phyloP scores from a whole-genome alignment of 2,329 filamentous ascomycete species.

The Periconia macrospinosa region DNA sequence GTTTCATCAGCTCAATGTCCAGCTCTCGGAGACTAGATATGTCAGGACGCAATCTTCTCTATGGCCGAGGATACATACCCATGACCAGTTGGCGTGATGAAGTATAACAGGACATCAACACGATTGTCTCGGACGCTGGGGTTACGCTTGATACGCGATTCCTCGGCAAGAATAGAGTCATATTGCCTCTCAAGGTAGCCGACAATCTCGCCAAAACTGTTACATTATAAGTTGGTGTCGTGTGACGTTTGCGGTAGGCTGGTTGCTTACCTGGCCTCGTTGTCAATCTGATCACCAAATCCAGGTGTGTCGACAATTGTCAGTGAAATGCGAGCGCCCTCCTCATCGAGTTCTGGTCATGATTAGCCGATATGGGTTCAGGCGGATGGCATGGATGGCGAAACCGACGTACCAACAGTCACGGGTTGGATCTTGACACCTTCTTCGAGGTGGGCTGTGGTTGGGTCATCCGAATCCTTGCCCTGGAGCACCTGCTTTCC shows the following conservation, averaged over 20 bases:
- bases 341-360: conserved; percentile 88
- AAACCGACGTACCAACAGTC: conserved; percentile 75
- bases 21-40: conserved; percentile 83
- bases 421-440: conserved; percentile 98
- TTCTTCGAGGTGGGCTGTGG: conserved; percentile 88
- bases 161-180: conserved; percentile 97
- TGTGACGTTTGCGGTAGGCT: not conserved
- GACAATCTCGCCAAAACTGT: conserved; percentile 96
- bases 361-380: conserved; percentile 42
- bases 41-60: conserved; percentile 17
- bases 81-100: conserved; percentile 97
- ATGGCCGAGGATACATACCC: conserved; percentile 59
- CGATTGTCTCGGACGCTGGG: conserved; percentile 98
- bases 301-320: conserved; percentile 98
- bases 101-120: conserved; percentile 97
- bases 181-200: conserved; percentile 99
- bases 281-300: conserved; percentile 98
- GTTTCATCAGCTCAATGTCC: conserved; percentile 99
- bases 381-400: not conserved
- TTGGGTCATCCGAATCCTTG: conserved; percentile 91
- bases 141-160: conserved; percentile 99
- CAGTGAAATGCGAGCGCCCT: conserved; percentile 95
- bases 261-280: conserved; percentile 80
- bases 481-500: conserved; percentile 87
- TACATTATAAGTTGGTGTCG: conserved; percentile 15